Base-by-base conservation (phyloP, 75 land plant genomes). In the Pinus tabuliformis region DNA sequence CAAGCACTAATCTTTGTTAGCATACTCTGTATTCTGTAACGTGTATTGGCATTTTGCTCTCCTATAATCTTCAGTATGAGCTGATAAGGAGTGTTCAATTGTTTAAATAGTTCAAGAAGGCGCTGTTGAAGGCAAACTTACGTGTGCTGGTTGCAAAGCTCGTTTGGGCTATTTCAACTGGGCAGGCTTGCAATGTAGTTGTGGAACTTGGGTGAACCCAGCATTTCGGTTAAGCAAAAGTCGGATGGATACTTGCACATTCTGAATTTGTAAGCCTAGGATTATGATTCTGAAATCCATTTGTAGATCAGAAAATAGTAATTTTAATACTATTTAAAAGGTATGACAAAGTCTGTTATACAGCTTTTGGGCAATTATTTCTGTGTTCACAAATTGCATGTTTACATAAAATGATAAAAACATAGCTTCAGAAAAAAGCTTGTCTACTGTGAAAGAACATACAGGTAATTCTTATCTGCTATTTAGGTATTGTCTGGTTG, bases 131-230 rank as follows among this genome's bases (percentile, higher is more conserved):
- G 90, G 91, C 68, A 95, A 93, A 81, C 94, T 95, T 56, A 79
- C 60, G 21, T 95, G 98, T 75, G 15, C 78, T 24, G 87, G 83
- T 13, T 93, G 97, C 76, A 86, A 91, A 57, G 88, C 89, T 33
- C 93, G 91, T 16, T 76, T 95, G 64, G 98, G 98, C 30, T 86
- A 78, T 58, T 89, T 93, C 83, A 89, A 92, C 76, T 91, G 92
- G 95, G 86, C 88, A 39, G 95, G 95, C 4, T 73, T 87, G 79
- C 96, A 91, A 64, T 93, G 96, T 80, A 93, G 85, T 71, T 93
- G 96, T 66, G 94, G 96, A 71, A 81, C 92, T n/a, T 89, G 96
- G 91, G 86, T 93, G 15, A 88, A 75, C 73, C 96, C 96, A n/a
- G 92, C 95, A 56, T 91, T 93, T 80, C 96, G 92, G 77, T 77